A percentile compares a stretch with the other conserved stretches of the same genome.
Conservation (phyloP, 805 yeast genomes). For the Starmera dryadoides region DNA sequence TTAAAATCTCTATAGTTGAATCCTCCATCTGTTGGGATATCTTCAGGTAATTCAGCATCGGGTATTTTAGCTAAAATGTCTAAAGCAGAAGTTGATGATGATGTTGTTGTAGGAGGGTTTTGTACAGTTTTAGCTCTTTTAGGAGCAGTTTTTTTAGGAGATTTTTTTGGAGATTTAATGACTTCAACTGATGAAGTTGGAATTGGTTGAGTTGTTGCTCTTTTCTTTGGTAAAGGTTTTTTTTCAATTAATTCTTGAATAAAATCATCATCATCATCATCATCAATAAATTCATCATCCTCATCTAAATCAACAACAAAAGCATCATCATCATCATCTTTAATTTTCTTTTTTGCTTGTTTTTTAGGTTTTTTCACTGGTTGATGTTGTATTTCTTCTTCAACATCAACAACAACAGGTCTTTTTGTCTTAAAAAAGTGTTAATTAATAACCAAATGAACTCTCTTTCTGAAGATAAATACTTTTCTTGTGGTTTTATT, state of each 20-base stretch:
- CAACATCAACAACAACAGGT: conserved; percentile 18
- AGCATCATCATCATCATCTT: conserved; percentile 9
- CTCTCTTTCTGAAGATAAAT: conserved; percentile 3
- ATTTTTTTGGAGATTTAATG: conserved; percentile 5
- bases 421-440: conserved; percentile 2
- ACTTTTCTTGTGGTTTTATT: conserved; percentile 9
- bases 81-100: conserved; percentile 34
- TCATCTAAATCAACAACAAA: background rate
- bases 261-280: conserved; percentile 1
- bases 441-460: conserved; percentile 3
- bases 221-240: conserved; percentile 1
- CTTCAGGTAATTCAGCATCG: conserved; percentile 59
- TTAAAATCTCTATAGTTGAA: conserved; percentile 54
- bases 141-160: conserved; percentile 3
- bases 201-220: conserved; percentile 1
- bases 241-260: conserved; percentile 5
- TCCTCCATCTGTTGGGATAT: conserved; percentile 38
- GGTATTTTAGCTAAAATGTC: conserved; percentile 59
- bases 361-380: conserved; percentile 1
- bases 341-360: conserved; percentile 4
- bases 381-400: conserved; percentile 7
- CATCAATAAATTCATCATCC: conserved; percentile 1
- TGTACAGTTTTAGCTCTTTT: conserved; percentile 1
- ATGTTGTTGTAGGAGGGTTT: conserved; percentile 1
- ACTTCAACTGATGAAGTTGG: conserved; percentile 2